A percentile compares a stretch with the other conserved stretches of the same genome.
These are phyloP conservation scores for Boletus fagicola DNA, from an alignment of 768 basidiomycete species.

Conservation along the genomic window DNA sequence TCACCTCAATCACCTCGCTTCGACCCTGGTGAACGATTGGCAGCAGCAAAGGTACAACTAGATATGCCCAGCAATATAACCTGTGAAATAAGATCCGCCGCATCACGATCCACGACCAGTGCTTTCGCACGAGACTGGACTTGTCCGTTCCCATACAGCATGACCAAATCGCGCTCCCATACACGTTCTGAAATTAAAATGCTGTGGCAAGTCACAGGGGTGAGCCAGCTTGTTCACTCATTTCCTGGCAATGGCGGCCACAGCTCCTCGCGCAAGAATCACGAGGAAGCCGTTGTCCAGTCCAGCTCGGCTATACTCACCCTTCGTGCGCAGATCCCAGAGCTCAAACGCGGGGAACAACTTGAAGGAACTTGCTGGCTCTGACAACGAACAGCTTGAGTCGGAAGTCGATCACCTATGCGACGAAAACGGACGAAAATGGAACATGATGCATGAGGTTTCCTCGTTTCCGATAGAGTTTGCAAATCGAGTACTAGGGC, in stretches of 20 bases:
- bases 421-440: slow-evolving; percentile 8
- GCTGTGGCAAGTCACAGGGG: too few relatives aligned
- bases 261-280: slow-evolving; percentile 44
- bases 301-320: slow-evolving; percentile 49
- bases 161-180: neutral
- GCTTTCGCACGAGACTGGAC: neutral
- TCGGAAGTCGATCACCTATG: slow-evolving; percentile 18
- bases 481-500: neutral
- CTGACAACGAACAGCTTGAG: slow-evolving; percentile 25
- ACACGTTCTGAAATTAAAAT: too few relatives aligned
- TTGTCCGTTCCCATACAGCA: neutral
- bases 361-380: neutral
- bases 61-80: too few relatives aligned
- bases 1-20: too few relatives aligned
- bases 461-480: neutral
- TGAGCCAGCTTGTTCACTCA: neutral
- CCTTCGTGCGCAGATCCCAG: slow-evolving; percentile 39
- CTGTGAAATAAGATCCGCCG: too few relatives aligned
- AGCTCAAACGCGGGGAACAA: slow-evolving; percentile 34
- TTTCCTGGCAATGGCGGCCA: slow-evolving; percentile 62
- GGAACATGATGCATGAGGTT: neutral
- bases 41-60: too few relatives aligned
- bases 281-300: slow-evolving; percentile 40
- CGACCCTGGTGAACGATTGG: too few relatives aligned
- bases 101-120: too few relatives aligned